Conservation (phyloP, 148 eudicot species). For the Spergularia bocconei region DNA sequence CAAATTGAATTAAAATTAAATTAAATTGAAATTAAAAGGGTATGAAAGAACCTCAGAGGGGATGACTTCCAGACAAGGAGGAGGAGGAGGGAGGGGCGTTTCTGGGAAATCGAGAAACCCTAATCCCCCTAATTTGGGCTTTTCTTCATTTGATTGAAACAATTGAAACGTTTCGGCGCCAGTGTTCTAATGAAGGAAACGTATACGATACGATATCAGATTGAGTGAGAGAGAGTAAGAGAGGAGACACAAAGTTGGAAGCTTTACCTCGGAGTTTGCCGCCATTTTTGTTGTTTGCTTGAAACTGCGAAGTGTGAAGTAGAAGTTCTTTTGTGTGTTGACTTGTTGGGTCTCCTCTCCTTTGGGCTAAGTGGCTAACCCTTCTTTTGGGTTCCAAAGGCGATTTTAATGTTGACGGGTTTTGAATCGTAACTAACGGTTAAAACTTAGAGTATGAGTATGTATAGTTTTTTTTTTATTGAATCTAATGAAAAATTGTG, state of each 20-base stretch:
- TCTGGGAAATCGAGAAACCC: slow-evolving; percentile 50
- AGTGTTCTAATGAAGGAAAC: slow-evolving; percentile 18
- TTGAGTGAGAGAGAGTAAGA: not conserved
- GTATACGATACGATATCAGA: not conserved
- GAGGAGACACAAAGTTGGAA: not conserved
- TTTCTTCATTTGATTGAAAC: slow-evolving; percentile 46
- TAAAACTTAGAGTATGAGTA: too few relatives aligned
- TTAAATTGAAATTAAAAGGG: not conserved
- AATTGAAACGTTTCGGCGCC: slow-evolving; percentile 41
- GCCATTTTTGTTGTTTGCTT: slow-evolving; percentile 31
- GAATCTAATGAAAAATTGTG: too few relatives aligned
- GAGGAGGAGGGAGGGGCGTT: slow-evolving; percentile 59
- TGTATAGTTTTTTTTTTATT: too few relatives aligned
- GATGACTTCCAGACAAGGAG: slow-evolving; percentile 75
- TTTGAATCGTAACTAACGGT: too few relatives aligned
- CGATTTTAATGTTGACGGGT: too few relatives aligned
- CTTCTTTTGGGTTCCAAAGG: too few relatives aligned
- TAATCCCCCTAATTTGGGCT: slow-evolving; percentile 37
- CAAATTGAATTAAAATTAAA: not conserved
- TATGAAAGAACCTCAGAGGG: slow-evolving; percentile 55
- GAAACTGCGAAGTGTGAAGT: too few relatives aligned
- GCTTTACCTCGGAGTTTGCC: slow-evolving; percentile 37
- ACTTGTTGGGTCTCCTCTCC: too few relatives aligned
- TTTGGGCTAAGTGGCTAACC: too few relatives aligned
- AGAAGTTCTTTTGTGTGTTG: too few relatives aligned